Conservation (phyloP, 148 eudicot species). For the Arctostaphylos glauca region DNA sequence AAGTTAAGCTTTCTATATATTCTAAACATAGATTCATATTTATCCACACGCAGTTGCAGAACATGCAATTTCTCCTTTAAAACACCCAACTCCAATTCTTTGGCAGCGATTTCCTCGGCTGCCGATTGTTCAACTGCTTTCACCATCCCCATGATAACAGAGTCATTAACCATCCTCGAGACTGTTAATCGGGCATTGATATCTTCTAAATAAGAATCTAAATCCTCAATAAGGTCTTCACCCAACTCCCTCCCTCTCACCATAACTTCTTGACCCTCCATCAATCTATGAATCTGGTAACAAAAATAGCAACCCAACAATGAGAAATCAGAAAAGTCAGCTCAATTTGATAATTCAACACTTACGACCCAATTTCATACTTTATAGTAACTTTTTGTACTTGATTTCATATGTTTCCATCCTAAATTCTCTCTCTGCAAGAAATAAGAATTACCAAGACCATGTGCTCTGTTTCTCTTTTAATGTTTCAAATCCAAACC, state of each 20-base stretch:
- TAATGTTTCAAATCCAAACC: not conserved
- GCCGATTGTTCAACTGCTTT: constrained; percentile 70
- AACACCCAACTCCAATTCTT: constrained; percentile 48
- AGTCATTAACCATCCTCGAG: constrained; percentile 77
- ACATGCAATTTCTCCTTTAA: constrained; percentile 32
- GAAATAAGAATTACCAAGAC: not conserved
- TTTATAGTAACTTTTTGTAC: not conserved
- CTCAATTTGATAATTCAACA: not conserved
- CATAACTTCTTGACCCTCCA: not conserved
- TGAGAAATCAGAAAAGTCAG: not conserved
- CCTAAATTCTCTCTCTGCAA: not conserved
- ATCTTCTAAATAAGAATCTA: constrained; percentile 64
- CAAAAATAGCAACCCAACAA: not conserved
- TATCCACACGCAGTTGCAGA: constrained; percentile 16
- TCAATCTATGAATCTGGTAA: not conserved
- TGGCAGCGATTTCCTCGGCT: constrained; percentile 46
- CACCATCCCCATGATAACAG: constrained; percentile 72
- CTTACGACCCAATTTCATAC: not conserved
- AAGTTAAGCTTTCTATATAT: not conserved
- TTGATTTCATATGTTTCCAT: not conserved
- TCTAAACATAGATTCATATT: constrained; percentile 4
- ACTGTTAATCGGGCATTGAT: constrained; percentile 54
- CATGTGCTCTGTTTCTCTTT: not conserved
- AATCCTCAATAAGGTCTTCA: constrained; percentile 46
- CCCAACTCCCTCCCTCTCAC: constrained; percentile 18